A percentile compares a stretch with the other conserved stretches of the same genome.
Evolutionary conservation across 192 early-diverging fungal species (phyloP).

Genomic region (Podila verticillata): DNA sequence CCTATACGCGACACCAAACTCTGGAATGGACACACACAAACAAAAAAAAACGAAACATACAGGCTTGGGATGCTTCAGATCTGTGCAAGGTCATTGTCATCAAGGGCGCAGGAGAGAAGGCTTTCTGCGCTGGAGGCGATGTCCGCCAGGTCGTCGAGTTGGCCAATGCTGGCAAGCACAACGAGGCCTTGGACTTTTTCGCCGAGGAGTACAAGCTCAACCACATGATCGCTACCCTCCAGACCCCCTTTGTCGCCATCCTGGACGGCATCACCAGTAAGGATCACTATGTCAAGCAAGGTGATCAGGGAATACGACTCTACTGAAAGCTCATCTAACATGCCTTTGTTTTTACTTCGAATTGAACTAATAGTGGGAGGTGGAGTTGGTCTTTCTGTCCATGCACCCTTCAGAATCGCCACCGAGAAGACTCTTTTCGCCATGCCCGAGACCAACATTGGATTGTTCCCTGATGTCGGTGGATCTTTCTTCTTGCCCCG

Average conservation of each 20-base stretch:
- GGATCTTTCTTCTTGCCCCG: slow-evolving; percentile 94
- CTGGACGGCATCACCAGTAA: slow-evolving; percentile 88
- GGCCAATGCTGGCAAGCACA: slow-evolving; percentile 43
- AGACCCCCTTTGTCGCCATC: slow-evolving; percentile 90
- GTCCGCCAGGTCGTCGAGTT: slow-evolving; percentile 65
- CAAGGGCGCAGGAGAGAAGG: slow-evolving; percentile 75
- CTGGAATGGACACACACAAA: too few relatives aligned
- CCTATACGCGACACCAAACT: too few relatives aligned
- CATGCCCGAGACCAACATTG: slow-evolving; percentile 98
- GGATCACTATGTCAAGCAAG: slow-evolving; percentile 7
- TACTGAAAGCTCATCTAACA: not conserved
- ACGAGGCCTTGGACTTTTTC: slow-evolving; percentile 80
- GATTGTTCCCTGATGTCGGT: slow-evolving; percentile 97
- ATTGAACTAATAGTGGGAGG: slow-evolving; percentile 84
- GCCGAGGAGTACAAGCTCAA: slow-evolving; percentile 92
- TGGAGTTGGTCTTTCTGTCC: slow-evolving; percentile 94
- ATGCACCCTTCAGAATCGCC: slow-evolving; percentile 95
- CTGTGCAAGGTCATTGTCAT: slow-evolving; percentile 90
- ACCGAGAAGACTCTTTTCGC: slow-evolving; percentile 96
- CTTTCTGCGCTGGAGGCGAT: slow-evolving; percentile 94
- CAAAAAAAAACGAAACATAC: not conserved
- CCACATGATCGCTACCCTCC: slow-evolving; percentile 88
- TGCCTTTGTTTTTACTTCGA: slow-evolving; percentile 4
- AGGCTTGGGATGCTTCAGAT: slow-evolving; percentile 90
- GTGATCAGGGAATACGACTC: not conserved